A percentile compares a stretch with the other conserved stretches of the same genome.
These are phyloP conservation scores for Serendipita sp. DNA, from an alignment of 768 basidiomycete species.

Conservation along the genomic window DNA sequence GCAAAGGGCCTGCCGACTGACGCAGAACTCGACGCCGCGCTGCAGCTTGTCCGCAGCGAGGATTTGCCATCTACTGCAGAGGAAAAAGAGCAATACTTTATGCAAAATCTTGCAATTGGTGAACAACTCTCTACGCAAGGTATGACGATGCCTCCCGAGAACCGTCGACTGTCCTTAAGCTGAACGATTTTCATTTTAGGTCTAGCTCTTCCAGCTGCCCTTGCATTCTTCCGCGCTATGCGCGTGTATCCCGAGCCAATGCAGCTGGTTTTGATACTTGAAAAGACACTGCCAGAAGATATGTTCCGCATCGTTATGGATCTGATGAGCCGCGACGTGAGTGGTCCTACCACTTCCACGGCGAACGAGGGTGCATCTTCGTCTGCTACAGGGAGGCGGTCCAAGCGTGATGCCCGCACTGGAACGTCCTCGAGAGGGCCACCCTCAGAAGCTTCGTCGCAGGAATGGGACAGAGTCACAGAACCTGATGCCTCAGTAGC, in stretches of 20 bases:
- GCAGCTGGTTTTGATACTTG: conserved; percentile 87
- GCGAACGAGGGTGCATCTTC: conserved; percentile 11
- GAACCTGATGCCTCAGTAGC: conserved; percentile 27
- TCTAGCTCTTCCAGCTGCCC: conserved; percentile 63
- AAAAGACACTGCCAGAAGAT: conserved; percentile 70
- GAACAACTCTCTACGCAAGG: conserved; percentile 70
- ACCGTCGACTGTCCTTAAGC: not conserved
- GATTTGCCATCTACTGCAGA: conserved; percentile 47
- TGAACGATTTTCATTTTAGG: conserved; percentile 29
- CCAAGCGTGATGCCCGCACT: conserved; percentile 33
- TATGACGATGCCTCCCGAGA: conserved; percentile 19
- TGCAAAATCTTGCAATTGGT: conserved; percentile 73
- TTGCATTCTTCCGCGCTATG: conserved; percentile 85
- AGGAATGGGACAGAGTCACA: conserved; percentile 80
- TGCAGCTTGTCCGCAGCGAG: conserved; percentile 55
- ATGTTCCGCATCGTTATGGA: conserved; percentile 71
- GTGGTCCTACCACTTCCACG: conserved; percentile 34
- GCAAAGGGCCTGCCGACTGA: conserved; percentile 12
- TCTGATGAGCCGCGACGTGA: conserved; percentile 78
- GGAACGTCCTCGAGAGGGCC: conserved; percentile 38
- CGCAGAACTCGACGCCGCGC: conserved; percentile 42
- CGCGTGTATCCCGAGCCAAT: conserved; percentile 88
- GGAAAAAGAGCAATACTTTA: conserved; percentile 79
- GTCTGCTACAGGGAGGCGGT: conserved; percentile 13
- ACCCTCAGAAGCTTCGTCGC: conserved; percentile 74